Evolutionary conservation across 371 early-diverging fungal genomes (phyloP).

Genomic region (Mycotypha africana): DNA sequence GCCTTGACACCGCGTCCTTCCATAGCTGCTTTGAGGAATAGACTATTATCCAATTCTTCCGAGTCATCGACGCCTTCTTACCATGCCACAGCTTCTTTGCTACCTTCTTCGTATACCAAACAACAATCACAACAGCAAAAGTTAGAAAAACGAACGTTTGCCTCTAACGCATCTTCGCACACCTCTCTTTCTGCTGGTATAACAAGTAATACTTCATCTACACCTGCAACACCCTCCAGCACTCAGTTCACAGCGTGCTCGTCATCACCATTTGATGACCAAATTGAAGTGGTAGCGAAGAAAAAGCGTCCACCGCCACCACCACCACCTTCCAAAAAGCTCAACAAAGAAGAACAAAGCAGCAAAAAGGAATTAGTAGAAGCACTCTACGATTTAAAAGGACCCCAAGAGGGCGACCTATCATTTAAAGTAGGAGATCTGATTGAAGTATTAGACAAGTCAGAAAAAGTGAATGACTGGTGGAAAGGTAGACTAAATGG

Average conservation of each 20-base stretch:
- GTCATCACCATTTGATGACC: slow-evolving; percentile 14
- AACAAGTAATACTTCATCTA: background rate
- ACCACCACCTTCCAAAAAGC: slow-evolving; percentile 18
- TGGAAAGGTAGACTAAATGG: slow-evolving; percentile 63
- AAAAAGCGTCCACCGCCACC: slow-evolving; percentile 22
- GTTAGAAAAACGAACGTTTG: no score
- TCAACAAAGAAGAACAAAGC: background rate
- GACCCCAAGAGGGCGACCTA: slow-evolving; percentile 57
- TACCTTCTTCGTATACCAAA: background rate
- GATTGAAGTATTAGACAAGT: slow-evolving; percentile 55
- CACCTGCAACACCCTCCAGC: background rate
- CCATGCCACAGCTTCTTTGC: no score
- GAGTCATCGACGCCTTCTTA: background rate
- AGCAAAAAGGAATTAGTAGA: slow-evolving; percentile 21
- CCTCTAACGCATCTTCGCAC: no score
- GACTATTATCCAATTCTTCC: background rate
- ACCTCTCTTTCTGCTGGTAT: no score
- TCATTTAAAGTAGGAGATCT: slow-evolving; percentile 52
- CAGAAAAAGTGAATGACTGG: slow-evolving; percentile 54
- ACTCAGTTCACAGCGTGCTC: background rate
- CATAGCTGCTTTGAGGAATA: background rate
- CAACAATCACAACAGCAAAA: no score
- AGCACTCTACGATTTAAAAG: slow-evolving; percentile 67
- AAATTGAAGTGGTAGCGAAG: slow-evolving; percentile 25
- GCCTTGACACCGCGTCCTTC: background rate